A percentile compares a stretch with the other conserved stretches of the same genome.
Conservation (phyloP, 305 asterid species). For the Solanum hybrid region DNA sequence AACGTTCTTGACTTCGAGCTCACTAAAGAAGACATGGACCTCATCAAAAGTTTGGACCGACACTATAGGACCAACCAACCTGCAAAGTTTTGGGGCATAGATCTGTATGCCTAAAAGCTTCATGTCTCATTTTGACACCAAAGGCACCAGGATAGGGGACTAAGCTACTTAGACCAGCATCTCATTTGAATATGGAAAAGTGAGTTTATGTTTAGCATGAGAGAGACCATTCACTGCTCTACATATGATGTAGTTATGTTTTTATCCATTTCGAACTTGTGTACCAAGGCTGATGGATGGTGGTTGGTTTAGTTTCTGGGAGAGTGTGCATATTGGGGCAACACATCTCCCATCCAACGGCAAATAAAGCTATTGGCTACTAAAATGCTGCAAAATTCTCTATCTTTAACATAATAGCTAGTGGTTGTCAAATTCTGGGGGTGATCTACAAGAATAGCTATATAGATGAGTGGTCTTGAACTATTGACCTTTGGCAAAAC, state of each 20-base stretch:
- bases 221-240: not conserved
- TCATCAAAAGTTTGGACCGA: conserved; percentile 37
- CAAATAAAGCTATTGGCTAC: not conserved
- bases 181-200: not conserved
- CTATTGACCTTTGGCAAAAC: not conserved
- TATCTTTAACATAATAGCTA: not conserved
- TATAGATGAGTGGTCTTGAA: not conserved
- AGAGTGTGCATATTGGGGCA: not conserved
- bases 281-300: not conserved
- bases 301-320: not conserved
- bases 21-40: conserved; percentile 44
- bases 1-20: conserved; percentile 42
- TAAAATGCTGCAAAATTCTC: not conserved
- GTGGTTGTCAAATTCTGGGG: too few species aligned
- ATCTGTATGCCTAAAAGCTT: conserved; percentile 31
- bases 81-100: conserved; percentile 48
- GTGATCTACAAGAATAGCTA: not conserved
- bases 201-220: not conserved
- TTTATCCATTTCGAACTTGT: not conserved
- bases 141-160: not conserved
- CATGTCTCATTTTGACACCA: not conserved
- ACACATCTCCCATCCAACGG: not conserved
- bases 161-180: not conserved
- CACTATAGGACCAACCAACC: conserved; percentile 42
- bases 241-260: not conserved